These are phyloP conservation scores for Metrosideros polymorpha DNA, from an alignment of 441 rosid species.

Conservation along the genomic window DNA sequence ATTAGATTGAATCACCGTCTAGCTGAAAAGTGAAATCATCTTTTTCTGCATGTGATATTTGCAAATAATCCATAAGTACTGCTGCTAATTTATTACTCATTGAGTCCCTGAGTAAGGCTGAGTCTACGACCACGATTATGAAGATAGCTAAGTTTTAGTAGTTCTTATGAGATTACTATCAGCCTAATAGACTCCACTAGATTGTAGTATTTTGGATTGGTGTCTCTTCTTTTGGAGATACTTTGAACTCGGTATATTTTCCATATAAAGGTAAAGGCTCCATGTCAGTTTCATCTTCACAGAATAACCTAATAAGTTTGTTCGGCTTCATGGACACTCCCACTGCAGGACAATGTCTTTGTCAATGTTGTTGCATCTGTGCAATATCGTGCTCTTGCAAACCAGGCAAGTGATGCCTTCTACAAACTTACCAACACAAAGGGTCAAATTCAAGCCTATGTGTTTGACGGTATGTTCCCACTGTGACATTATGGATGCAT, in stretches of 20 bases:
- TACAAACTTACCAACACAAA: conserved; percentile 27
- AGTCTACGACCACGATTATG: neutral
- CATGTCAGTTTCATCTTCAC: neutral
- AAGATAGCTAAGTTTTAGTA: neutral
- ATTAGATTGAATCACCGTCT: neutral
- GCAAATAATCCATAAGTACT: neutral
- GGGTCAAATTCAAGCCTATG: conserved; percentile 26
- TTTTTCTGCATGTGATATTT: neutral
- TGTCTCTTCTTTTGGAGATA: neutral
- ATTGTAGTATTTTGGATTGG: neutral
- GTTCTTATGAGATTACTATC: neutral
- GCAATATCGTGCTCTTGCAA: conserved; percentile 22
- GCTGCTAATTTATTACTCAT: neutral
- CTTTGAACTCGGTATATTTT: neutral
- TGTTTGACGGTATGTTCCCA: conserved; percentile 17
- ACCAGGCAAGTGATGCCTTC: conserved; percentile 22
- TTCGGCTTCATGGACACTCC: neutral
- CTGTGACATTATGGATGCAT: neutral
- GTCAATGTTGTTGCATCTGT: conserved; percentile 25
- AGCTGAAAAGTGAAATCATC: neutral
- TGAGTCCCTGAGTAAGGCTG: neutral
- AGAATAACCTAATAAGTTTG: neutral
- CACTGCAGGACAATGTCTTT: conserved; percentile 25
- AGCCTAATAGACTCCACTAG: neutral
- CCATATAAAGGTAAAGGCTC: neutral